Evolutionary conservation across 2,329 filamentous ascomycete species (phyloP), one percentile per base, ranked within the genome.

Genomic region (Diaporthe ampelina): DNA sequence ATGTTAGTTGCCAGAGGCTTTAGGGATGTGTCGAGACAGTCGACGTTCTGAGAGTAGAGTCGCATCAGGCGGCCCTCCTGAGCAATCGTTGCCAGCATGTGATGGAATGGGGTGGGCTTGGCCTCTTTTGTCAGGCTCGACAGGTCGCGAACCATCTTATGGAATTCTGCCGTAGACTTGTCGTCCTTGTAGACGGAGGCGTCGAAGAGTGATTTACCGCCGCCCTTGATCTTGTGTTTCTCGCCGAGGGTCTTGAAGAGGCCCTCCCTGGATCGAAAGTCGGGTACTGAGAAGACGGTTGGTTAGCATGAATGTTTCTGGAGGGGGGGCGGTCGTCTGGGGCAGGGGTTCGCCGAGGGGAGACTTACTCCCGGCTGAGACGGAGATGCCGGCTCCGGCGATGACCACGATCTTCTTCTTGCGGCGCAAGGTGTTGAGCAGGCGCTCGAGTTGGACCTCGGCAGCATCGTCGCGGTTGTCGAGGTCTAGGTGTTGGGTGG

Each of bases 371-470:
- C 97, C 97, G 78, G 97, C 96, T 71, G 96, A 96, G 69, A 98
- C 97, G 52, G 97, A 98, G 79, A 99, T 99, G 76, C 97, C 97
- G 77, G 97, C 97, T 74, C 97, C 97, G 61, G 96, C 97, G 82
- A 99, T 94, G 69, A 98, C 94, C 45, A 99, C 95, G 81, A 99
- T 97, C 86, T 98, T 98, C 85, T 95, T 94, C 87, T 97, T 97
- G 81, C 94, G 95, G 80, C 93, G 93, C 73, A 99, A 84, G 32
- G 92, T 92, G 57, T 92, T 90, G 58, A 95, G 85, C 40, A 99
- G 86, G 73, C 92, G 90, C 75, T 94, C 89, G 52, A 98, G 86
- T 76, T 96, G 90, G 50, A 88, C 86, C 21, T 88, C 85, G 52
- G 85, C 85, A 58, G 91, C 84, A 17, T 88, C 84, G 71, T 86